These are phyloP conservation scores for Cichorium intybus DNA, from an alignment of 140 eudicot genomes.

Conservation along the genomic window DNA sequence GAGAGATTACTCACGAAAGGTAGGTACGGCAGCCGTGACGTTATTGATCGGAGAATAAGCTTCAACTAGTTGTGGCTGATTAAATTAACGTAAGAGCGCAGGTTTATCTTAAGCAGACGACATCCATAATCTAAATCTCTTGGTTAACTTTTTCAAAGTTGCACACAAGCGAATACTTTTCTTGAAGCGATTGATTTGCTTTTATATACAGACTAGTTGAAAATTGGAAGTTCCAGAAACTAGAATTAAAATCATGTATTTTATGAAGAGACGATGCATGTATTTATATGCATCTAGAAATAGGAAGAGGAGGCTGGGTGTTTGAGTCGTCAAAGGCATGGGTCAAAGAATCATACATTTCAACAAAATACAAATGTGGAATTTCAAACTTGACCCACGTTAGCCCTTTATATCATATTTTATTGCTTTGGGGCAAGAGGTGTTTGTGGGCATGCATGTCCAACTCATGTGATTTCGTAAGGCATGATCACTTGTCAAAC, in stretches of 20 bases:
- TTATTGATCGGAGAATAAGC: conserved; percentile 23
- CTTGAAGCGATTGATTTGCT: background rate
- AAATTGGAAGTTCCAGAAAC: background rate
- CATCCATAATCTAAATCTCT: conserved; percentile 5
- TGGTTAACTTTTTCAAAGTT: conserved; percentile 5
- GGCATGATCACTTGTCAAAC: background rate
- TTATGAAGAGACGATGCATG: conserved; percentile 10
- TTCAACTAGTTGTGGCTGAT: background rate
- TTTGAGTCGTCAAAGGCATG: conserved; percentile 18
- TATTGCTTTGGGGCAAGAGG: background rate
- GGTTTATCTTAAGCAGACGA: conserved; percentile 10
- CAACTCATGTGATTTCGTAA: conserved; percentile 21
- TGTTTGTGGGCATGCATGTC: conserved; percentile 8
- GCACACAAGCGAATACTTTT: conserved; percentile 18
- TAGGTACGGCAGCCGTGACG: conserved; percentile 12
- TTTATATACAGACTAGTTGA: conserved; percentile 8
- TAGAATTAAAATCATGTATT: conserved; percentile 16
- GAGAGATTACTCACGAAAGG: conserved; percentile 8
- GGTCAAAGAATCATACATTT: conserved; percentile 9
- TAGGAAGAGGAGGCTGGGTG: background rate
- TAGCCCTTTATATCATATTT: background rate
- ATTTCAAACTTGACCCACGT: conserved; percentile 27
- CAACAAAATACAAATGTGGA: conserved; percentile 34
- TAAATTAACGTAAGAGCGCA: background rate
- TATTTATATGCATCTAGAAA: conserved; percentile 15